Percentiles rank a stretch among this genome's conserved stretches.
Conservation (phyloP, 306 rosid species). For the Casuarina cunninghamiana region DNA sequence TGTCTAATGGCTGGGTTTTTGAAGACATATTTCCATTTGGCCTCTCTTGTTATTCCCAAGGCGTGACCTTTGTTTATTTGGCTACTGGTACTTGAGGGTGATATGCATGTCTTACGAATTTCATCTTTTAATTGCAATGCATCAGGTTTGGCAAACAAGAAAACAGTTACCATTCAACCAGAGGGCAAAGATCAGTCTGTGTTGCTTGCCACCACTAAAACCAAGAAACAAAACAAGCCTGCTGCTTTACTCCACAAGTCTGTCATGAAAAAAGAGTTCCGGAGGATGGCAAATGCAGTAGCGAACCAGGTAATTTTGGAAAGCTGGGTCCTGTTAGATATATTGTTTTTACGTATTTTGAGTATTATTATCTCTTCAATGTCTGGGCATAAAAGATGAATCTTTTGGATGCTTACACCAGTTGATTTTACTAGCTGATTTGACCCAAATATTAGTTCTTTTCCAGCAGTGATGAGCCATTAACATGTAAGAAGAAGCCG, state of each 20-base stretch:
- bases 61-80: not conserved
- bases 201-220: constrained; percentile 79
- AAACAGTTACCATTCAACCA: constrained; percentile 77
- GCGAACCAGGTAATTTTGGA: constrained; percentile 60
- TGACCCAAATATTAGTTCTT: not conserved
- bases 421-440: too few relatives aligned
- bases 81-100: not conserved
- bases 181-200: constrained; percentile 73
- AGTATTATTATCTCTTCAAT: not conserved
- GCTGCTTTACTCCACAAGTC: constrained; percentile 81
- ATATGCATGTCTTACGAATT: not conserved
- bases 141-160: constrained; percentile 95
- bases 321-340: not conserved
- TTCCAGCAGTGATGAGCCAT: constrained; percentile 46
- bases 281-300: constrained; percentile 79
- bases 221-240: constrained; percentile 91
- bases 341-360: not conserved
- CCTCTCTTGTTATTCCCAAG: not conserved
- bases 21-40: not conserved
- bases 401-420: too few relatives aligned
- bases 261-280: constrained; percentile 83
- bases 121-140: not conserved
- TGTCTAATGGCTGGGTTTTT: not conserved
- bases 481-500: constrained; percentile 45
- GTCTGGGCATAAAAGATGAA: not conserved